Conservation (phyloP, 345 rosid species). For the Lenwebbia sp. region DNA sequence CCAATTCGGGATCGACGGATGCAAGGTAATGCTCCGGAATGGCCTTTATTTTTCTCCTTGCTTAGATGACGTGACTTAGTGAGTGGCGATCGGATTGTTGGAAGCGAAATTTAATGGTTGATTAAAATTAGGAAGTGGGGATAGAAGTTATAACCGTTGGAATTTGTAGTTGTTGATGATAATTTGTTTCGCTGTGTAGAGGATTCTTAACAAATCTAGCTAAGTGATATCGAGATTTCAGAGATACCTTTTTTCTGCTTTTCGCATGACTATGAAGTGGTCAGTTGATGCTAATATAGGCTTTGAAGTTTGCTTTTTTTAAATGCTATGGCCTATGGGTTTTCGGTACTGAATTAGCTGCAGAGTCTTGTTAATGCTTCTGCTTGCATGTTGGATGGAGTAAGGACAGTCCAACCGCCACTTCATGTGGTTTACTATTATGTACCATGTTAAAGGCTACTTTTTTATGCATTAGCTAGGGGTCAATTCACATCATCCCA, state of each 20-base stretch:
- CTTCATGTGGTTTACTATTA: background rate
- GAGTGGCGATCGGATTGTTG: background rate
- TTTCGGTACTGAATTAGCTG: background rate
- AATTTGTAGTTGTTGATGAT: background rate
- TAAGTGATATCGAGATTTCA: background rate
- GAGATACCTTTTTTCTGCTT: background rate
- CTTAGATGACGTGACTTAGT: background rate
- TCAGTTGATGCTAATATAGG: background rate
- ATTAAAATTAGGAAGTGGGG: background rate
- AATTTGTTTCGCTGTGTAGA: background rate
- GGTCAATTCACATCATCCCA: background rate
- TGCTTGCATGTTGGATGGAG: background rate
- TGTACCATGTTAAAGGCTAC: background rate
- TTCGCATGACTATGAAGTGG: background rate
- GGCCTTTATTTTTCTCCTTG: background rate
- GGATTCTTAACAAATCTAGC: background rate
- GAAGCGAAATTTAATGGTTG: background rate
- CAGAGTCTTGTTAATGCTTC: background rate
- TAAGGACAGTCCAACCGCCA: background rate
- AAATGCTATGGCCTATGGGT: background rate
- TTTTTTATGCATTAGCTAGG: background rate
- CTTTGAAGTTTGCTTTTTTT: background rate
- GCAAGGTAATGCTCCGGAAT: slow-evolving; percentile 32
- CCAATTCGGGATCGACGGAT: slow-evolving; percentile 71
- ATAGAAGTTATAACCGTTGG: background rate